Evolutionary conservation across 2,329 filamentous ascomycete genomes (phyloP), one percentile per base, ranked within the genome.

Genomic region (Gaeumannomyces sp.): DNA sequence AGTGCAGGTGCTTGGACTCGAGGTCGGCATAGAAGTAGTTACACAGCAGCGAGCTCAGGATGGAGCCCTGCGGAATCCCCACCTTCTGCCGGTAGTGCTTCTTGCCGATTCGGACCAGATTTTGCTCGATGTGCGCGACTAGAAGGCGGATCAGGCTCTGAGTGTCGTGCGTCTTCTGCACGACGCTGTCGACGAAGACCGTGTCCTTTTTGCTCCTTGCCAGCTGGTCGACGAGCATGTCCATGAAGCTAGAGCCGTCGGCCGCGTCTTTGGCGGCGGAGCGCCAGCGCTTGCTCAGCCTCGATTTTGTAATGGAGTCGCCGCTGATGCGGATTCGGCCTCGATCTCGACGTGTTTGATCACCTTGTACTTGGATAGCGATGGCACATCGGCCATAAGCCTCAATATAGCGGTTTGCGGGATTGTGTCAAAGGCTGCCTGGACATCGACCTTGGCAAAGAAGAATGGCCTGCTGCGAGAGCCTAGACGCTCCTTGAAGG

Each of bases 11-110:
- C 31, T 87, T 81, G 8, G 77, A 77, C 75, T 99, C 95, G 1
- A 98, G 84, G 67, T 95, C 88, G 7, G 91, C 93, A 73, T 99
- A 99, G 75, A 98, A 97, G 76, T 96, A 94, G 76, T 93, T 98
- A 80, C 95, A 98, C 6, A 99, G 81, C 57, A 93, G 81, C 59
- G 89, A 91, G 0, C 93, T 97, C 6, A 99, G 74, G 1, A 97
- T 84, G 0, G 93, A 97, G 10, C 95, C 95, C 75, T 99, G 95
- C 0, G 95, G 93, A 56, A 99, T 98, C 19, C 95, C 95, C 28
- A 84, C 80, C 74, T 88, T 94, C 74, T 99, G 95, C 29, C 92
- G 85, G 74, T 95, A 97, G 74, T 88, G 93, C 69, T 89, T 91
- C 77, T 93, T 94, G 61, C 93, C 93, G 56, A 98, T 89, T 72